Evolutionary conservation across 306 rosid genomes (phyloP), one percentile per base, ranked within the genome.

Genomic region (Lablab purpureus): DNA sequence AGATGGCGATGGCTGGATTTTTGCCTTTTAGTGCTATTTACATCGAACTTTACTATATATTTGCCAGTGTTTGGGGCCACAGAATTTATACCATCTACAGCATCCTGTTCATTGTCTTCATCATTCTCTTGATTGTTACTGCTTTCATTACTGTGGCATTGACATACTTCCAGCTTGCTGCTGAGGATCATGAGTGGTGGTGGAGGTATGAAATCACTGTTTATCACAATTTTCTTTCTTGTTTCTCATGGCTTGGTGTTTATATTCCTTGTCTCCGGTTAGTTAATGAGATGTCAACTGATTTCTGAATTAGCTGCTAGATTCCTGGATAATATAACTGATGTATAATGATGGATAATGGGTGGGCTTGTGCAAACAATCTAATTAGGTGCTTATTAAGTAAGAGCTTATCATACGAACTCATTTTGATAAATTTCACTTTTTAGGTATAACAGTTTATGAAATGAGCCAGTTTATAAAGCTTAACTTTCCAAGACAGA

Each of bases 81-180:
- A 74, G 89, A 75, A 83, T 81, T 47, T 88, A 83, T 72, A 83
- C 91, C 64, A 85, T 83, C 64, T 88, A 85, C 76, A 87, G 86
- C 54, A 87, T 84, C 66, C 23, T 87, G 67, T 84, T 84, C 81
- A 82, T 87, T 76, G 91, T 85, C 64, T 87, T 85, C 74, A 83
- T 85, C 74, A 83, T 88, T 81, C 87, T 87, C 67, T 73, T 85
- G 85, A 85, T 88, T 77, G 91, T 88, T 46, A 88, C 91, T 59
- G 87, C 91, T 78, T 81, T 78, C 70, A 82, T 84, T 54, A 87
- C 87, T 22, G 87, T 87, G 78, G 90, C 90, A 8, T 71, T 88
- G 87, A 88, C 91, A 27, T 88, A 88, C 86, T 88, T 88, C 84
- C 91, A 83, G 68, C 91, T 88, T 67, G 90, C 88, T 37, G 90